phyloP scores from a whole-genome alignment of 495 filamentous ascomycete genomes.

The Penicillium subrubescens region DNA sequence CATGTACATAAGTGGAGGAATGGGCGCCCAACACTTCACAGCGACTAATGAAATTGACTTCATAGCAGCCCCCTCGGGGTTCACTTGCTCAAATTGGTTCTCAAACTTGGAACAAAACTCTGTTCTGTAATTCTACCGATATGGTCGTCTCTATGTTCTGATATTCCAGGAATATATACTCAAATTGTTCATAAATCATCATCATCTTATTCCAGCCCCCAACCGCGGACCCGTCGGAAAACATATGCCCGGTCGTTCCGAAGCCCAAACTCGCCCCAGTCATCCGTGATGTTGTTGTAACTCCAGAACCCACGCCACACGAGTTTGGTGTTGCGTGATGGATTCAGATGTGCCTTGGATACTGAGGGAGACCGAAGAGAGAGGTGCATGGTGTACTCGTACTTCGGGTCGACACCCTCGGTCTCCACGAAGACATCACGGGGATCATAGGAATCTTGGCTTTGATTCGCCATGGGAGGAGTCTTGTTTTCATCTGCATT shows the following conservation, averaged over 20 bases:
- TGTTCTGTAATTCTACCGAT: not conserved
- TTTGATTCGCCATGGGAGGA: constrained; percentile 11
- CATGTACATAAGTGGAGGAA: not conserved
- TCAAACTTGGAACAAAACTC: not conserved
- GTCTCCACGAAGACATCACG: constrained; percentile 77
- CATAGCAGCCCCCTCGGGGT: too few species aligned
- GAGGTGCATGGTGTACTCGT: constrained; percentile 79
- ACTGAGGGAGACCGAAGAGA: constrained; percentile 61
- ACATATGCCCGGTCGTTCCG: constrained; percentile 85
- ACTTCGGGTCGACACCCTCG: constrained; percentile 74
- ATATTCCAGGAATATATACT: not conserved
- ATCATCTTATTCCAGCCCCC: constrained; percentile 39
- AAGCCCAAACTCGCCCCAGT: constrained; percentile 83
- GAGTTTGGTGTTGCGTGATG: constrained; percentile 75
- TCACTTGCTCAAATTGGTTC: not conserved
- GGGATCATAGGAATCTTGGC: constrained; percentile 25
- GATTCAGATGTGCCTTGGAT: constrained; percentile 39
- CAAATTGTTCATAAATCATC: constrained; percentile 12
- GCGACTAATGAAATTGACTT: not conserved
- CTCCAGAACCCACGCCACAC: constrained; percentile 90
- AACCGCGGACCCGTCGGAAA: constrained; percentile 75
- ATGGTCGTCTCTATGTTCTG: not conserved
- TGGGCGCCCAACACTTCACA: not conserved
- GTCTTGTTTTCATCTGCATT: constrained; percentile 2
- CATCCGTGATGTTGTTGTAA: constrained; percentile 85